Evolutionary conservation across 2,329 filamentous ascomycete species (phyloP), one percentile per base, ranked within the genome.

Genomic region (Fusarium lyarnte): DNA sequence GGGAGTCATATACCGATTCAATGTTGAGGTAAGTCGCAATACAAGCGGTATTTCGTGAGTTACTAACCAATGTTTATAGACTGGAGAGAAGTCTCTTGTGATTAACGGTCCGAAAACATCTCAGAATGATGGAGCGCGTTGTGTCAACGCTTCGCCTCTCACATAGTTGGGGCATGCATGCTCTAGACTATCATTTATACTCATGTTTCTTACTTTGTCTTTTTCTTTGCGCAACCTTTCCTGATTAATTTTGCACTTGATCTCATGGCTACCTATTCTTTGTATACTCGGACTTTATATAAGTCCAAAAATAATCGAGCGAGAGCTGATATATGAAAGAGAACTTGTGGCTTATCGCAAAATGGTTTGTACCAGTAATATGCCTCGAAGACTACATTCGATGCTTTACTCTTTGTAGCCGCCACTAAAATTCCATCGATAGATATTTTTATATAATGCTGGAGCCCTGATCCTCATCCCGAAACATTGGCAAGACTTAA

Each of bases 231-330:
- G n/a, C 8, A 43, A 8, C 41, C 41, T 9, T 16, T 25, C 16
- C 9, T 43, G 12, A 5, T 16, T 25, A 16, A 11, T 7, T 16
- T 14, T 47, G 27, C n/a, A 31, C 6, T 29, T 29, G 27, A 29
- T 29, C 27, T 29, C 7, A 29, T 16, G 33, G 14, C 12, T 25
- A 9, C 33, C 23, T 71, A 73, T 5, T 71, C 62, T 36, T 74
- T 74, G 35, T 74, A 74, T 6, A 58, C 42, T 16, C 68, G 31
- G 1, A 75, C 73, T 8, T 75, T 75, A 12, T 61, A 75, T 16
- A 62, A 46, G 29, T 75, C 73, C 1, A 69, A 10, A n/a, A n/a
- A n/a, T n/a, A n/a, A n/a, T n/a, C n/a, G n/a, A n/a, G n/a, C n/a
- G n/a, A n/a, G n/a, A n/a, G n/a, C n/a, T n/a, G n/a, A n/a, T n/a